Evolutionary conservation across 2,329 filamentous ascomycete species (phyloP).

Genomic region (Sporothrix dimorphospora): DNA sequence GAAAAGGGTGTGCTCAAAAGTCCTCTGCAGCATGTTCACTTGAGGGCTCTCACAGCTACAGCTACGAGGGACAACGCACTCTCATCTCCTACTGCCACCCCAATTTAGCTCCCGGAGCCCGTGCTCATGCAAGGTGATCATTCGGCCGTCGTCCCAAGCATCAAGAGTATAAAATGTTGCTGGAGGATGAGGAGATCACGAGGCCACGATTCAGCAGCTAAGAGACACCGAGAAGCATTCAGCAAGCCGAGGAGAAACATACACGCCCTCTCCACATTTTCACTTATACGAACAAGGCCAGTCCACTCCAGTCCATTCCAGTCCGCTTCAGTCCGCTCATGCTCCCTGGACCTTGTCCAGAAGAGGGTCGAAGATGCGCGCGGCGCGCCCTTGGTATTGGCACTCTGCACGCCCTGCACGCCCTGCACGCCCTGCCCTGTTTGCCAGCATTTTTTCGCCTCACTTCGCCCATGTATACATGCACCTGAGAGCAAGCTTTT

Average conservation of each 20-base stretch:
- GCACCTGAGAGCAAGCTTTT: background rate
- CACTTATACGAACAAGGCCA: no score
- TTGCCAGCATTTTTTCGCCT: background rate
- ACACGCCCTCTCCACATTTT: background rate
- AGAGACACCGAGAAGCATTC: no score
- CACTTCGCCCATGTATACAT: no score
- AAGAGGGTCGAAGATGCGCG: conserved; percentile 5
- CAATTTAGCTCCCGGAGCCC: background rate
- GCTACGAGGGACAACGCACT: background rate
- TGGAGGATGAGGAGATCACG: no score
- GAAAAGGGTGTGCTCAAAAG: background rate
- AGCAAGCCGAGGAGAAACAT: background rate
- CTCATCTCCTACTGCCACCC: background rate
- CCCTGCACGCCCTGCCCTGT: background rate
- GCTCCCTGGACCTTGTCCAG: background rate
- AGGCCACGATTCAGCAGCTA: no score
- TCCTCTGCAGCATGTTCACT: background rate
- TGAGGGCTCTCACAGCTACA: background rate
- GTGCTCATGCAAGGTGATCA: background rate
- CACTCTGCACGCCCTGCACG: background rate
- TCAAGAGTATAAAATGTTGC: no score
- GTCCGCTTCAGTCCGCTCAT: background rate
- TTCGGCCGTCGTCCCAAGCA: background rate
- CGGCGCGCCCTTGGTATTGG: background rate
- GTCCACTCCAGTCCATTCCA: background rate